Conservation (phyloP, 129 eudicot genomes). For the Chrysanthemum seticuspe region DNA sequence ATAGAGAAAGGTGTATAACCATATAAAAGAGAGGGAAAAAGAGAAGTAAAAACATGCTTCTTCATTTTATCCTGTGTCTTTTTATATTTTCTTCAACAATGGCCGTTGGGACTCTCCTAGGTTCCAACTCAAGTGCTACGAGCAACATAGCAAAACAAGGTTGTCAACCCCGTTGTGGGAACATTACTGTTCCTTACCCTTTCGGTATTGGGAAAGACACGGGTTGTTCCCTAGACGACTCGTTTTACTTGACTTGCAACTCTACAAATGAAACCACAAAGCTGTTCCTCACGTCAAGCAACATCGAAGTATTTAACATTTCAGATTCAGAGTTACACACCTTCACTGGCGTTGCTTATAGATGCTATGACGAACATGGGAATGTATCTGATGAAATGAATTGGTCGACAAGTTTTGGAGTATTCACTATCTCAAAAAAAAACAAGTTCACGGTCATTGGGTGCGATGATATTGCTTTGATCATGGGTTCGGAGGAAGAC, state of each 20-base stretch:
- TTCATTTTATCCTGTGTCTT: not conserved
- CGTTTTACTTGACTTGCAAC: not conserved
- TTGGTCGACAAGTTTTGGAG: not conserved
- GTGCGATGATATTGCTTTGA: conserved; percentile 1
- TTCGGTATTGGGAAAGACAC: not conserved
- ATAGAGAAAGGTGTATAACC: too few species aligned
- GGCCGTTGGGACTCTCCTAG: not conserved
- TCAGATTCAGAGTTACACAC: not conserved
- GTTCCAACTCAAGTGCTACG: not conserved
- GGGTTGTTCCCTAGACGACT: not conserved
- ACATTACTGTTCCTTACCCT: not conserved
- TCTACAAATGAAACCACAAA: not conserved
- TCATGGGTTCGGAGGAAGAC: not conserved
- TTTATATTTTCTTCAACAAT: not conserved
- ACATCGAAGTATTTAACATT: not conserved
- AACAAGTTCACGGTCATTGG: not conserved
- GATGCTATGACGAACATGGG: not conserved
- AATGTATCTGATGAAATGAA: not conserved
- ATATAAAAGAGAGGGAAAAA: too few species aligned
- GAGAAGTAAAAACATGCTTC: not conserved
- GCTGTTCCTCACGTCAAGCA: not conserved
- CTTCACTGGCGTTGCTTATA: not conserved
- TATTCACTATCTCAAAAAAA: conserved; percentile 20
- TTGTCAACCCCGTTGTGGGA: not conserved
- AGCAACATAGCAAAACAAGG: not conserved